Conservation (phyloP, 2,329 filamentous ascomycete species). For the Fusarium staphyleae region DNA sequence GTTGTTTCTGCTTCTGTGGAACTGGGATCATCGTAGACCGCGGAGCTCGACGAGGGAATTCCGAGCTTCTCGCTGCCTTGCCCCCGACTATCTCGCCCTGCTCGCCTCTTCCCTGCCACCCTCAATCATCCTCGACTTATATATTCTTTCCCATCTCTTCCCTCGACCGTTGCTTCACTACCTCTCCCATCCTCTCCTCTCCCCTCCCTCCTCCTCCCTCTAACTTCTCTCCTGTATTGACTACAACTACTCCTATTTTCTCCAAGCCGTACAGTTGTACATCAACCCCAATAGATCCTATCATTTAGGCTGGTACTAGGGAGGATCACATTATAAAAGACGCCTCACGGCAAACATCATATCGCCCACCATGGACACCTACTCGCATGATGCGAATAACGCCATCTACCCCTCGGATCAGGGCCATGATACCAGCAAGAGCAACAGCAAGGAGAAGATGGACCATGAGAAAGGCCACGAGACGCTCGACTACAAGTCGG, state of each 20-base stretch:
- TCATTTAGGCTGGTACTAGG: neutral
- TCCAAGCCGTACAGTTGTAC: neutral
- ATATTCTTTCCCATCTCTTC: conserved; percentile 27
- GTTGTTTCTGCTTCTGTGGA: conserved; percentile 6
- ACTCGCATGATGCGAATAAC: conserved; percentile 30
- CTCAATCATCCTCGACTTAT: conserved; percentile 24
- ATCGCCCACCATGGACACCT: conserved; percentile 28
- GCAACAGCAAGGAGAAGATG: conserved; percentile 40
- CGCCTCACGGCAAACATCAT: conserved; percentile 2
- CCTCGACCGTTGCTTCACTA: conserved; percentile 1
- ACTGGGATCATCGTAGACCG: conserved; percentile 33
- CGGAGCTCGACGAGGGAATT: conserved; percentile 36
- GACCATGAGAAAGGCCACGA: conserved; percentile 21
- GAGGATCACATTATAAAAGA: neutral
- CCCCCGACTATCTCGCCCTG: conserved; percentile 7
- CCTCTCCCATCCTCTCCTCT: conserved; percentile 3
- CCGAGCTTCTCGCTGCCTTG: conserved; percentile 17
- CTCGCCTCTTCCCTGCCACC: conserved; percentile 20
- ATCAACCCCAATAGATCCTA: neutral
- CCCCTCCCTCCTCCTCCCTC: neutral
- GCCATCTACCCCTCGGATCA: conserved; percentile 39
- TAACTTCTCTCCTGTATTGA: neutral
- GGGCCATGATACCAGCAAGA: conserved; percentile 38
- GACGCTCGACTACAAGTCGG: conserved; percentile 27
- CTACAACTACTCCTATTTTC: neutral